Conservation (phyloP, 371 early-diverging fungal species). For the Lichtheimia ramosa region DNA sequence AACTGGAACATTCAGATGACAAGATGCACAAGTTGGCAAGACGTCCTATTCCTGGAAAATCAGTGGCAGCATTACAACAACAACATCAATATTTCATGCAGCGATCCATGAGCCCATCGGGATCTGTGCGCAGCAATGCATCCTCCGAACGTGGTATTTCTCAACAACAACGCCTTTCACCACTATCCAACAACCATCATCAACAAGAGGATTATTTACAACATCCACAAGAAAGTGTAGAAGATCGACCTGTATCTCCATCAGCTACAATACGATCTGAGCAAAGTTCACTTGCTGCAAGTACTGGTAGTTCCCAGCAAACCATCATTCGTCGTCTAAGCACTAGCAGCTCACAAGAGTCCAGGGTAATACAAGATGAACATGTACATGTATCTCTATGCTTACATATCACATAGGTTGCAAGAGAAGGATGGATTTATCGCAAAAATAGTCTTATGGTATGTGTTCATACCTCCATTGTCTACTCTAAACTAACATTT, state of each 20-base stretch:
- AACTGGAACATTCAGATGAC: not conserved
- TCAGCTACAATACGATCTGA: slow-evolving; percentile 1
- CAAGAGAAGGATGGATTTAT: slow-evolving; percentile 51
- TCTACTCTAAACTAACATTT: not conserved
- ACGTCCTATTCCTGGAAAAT: slow-evolving; percentile 26
- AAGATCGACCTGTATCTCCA: slow-evolving; percentile 1
- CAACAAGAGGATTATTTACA: not conserved
- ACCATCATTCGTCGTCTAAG: not conserved
- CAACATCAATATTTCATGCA: slow-evolving; percentile 40
- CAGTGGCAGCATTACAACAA: slow-evolving; percentile 42
- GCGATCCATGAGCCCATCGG: slow-evolving; percentile 5
- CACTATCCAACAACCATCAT: not conserved
- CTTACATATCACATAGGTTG: slow-evolving; percentile 23
- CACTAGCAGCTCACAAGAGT: slow-evolving; percentile 24
- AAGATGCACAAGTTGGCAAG: slow-evolving; percentile 10
- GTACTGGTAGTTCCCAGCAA: not conserved
- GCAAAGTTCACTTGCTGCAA: not conserved
- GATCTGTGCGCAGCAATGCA: slow-evolving; percentile 13
- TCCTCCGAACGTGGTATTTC: slow-evolving; percentile 5
- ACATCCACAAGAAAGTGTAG: not conserved
- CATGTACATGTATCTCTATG: not conserved
- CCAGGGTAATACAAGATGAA: slow-evolving; percentile 15
- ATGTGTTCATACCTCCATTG: slow-evolving; percentile 8
- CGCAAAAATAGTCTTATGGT: slow-evolving; percentile 46
- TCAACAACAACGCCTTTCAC: not conserved